Evolutionary conservation across 371 early-diverging fungal species (phyloP).

Genomic region (Thermomucor indicae-seudaticae): DNA sequence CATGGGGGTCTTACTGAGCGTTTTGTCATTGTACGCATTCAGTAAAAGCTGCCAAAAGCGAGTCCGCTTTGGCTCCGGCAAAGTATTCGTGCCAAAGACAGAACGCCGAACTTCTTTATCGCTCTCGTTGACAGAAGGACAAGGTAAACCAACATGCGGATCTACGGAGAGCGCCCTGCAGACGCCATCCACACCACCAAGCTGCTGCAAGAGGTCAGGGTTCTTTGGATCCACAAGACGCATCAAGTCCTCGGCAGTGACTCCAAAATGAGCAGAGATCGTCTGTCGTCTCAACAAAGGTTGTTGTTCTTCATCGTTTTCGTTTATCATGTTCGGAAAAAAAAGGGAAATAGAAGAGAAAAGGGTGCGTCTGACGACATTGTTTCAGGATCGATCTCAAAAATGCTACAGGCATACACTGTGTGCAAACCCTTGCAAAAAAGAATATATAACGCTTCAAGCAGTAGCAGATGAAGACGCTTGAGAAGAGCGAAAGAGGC

Average conservation of each 20-base stretch:
- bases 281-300: slow-evolving; percentile 8
- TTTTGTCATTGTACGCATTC: slow-evolving; percentile 66
- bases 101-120: slow-evolving; percentile 42
- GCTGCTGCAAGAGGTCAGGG: slow-evolving; percentile 48
- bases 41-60: slow-evolving; percentile 59
- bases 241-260: slow-evolving; percentile 43
- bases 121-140: slow-evolving; percentile 34
- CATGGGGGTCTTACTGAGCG: slow-evolving; percentile 39
- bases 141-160: slow-evolving; percentile 57
- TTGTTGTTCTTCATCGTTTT: slow-evolving; percentile 7
- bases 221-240: slow-evolving; percentile 70
- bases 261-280: slow-evolving; percentile 41
- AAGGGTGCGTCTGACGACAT: too few species aligned
- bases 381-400: too few species aligned
- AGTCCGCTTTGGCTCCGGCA: slow-evolving; percentile 62
- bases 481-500: too few species aligned
- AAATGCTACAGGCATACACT: background rate
- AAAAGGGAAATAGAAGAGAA: background rate
- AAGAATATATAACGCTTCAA: too few species aligned
- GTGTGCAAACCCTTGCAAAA: too few species aligned
- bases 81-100: slow-evolving; percentile 67
- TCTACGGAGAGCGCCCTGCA: slow-evolving; percentile 61
- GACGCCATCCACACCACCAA: slow-evolving; percentile 66
- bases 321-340: background rate
- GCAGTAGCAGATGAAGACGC: too few species aligned